Conservation (phyloP, 192 early-diverging fungal species). For the Coemansia sp. region DNA sequence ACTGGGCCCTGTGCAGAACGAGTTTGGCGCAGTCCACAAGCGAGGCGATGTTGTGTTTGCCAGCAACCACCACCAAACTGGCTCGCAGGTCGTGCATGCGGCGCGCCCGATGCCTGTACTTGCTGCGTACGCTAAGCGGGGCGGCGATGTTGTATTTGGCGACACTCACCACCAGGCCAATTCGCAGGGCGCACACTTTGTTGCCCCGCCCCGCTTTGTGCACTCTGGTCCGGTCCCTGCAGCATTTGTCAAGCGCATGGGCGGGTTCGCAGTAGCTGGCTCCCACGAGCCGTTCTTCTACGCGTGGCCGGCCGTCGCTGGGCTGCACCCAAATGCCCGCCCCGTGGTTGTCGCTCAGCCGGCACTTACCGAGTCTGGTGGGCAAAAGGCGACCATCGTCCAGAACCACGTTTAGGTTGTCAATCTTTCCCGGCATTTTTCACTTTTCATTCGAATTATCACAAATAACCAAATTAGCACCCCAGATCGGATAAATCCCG, state of each 20-base stretch:
- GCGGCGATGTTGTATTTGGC: slow-evolving; percentile 48
- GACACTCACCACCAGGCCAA: slow-evolving; percentile 40
- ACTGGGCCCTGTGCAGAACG: slow-evolving; percentile 50
- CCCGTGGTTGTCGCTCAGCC: slow-evolving; percentile 5
- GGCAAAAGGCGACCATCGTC: slow-evolving; percentile 32
- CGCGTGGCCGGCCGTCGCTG: background rate
- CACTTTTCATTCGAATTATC: background rate
- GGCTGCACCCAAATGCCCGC: slow-evolving; percentile 5
- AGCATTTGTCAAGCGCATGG: slow-evolving; percentile 26
- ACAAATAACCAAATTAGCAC: background rate
- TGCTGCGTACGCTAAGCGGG: slow-evolving; percentile 19
- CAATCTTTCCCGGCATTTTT: background rate
- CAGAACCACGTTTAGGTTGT: slow-evolving; percentile 41
- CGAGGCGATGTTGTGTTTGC: slow-evolving; percentile 51
- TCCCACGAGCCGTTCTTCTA: slow-evolving; percentile 12
- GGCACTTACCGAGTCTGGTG: background rate
- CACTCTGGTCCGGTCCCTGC: background rate
- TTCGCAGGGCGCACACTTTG: slow-evolving; percentile 11
- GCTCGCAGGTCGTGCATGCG: slow-evolving; percentile 10
- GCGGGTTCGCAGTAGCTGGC: slow-evolving; percentile 37
- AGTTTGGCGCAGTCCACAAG: slow-evolving; percentile 25
- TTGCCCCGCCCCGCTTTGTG: background rate
- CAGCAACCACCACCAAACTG: slow-evolving; percentile 40
- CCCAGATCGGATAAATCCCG: background rate
- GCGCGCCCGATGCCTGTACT: slow-evolving; percentile 22